Evolutionary conservation across 257 asterid species (phyloP), one percentile per base, ranked within the genome.

Genomic region (Ligustrum vulgare): DNA sequence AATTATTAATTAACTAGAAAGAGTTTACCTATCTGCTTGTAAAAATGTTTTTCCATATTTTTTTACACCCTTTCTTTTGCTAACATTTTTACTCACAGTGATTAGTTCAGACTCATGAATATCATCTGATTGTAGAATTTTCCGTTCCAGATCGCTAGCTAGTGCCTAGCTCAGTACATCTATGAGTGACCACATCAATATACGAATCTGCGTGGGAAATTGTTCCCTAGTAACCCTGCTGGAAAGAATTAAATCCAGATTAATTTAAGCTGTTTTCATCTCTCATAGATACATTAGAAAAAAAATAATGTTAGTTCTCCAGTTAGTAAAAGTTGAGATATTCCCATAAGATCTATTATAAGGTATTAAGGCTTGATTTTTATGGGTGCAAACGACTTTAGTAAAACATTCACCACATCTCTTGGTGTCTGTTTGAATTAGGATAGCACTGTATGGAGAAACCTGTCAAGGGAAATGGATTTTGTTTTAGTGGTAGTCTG

Each of bases 21-120:
- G 56, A 20, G 7, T 8, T 8, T 6, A 68, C 45, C 35, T 36
- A 36, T 16, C 56, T 31, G 72, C 69, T 66, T 62, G 76, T 34
- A 18, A 18, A 28, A 80, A 83, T 58, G 65, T 64, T 37, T 45
- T 68, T 68, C 66, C 16, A 58, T 54, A 28, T 62, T n/a, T n/a
- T n/a, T n/a, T n/a, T 71, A 47, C 43, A 1, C 39, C 25, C 34
- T 58, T 75, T 63, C 18, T 49, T 65, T 34, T 75, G 6, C 58
- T 33, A 65, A 23, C n/a, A 25, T 72, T 1, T 22, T 49, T 41
- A n/a, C 62, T 22, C 77, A 41, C 72, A 39, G 18, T 32, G 68
- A 73, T 76, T 8, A 70, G 35, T 4, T 56, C 75, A 71, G 54
- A 58, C 67, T 51, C 28, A 60, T 62, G 67, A 67, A 23, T 58